phyloP scores from a whole-genome alignment of 306 rosid species.

The Sicyos edulis region DNA sequence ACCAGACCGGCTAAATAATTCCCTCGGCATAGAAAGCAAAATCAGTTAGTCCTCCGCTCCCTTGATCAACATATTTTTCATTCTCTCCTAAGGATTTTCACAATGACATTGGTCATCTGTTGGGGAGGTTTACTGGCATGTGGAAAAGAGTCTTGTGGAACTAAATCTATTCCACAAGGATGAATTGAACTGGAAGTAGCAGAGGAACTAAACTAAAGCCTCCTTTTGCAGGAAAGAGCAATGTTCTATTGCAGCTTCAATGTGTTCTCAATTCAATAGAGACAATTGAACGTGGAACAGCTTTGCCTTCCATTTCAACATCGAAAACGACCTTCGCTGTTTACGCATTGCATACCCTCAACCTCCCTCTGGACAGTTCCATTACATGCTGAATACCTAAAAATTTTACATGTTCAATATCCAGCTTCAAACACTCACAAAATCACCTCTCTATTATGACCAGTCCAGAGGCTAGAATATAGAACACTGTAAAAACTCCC shows the following conservation, averaged over 20 bases:
- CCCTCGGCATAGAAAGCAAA: neutral
- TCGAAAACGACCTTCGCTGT: neutral
- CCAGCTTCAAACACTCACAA: slow-evolving; percentile 7
- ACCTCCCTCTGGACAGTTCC: neutral
- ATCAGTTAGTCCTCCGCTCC: neutral
- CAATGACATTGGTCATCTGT: neutral
- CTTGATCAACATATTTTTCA: neutral
- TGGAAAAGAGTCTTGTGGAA: neutral
- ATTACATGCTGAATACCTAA: neutral
- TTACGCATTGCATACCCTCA: neutral
- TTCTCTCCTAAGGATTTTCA: neutral
- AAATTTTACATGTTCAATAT: slow-evolving; percentile 5
- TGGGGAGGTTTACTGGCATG: neutral
- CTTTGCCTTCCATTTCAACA: neutral
- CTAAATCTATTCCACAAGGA: neutral
- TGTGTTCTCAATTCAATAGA: neutral
- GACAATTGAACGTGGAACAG: neutral
- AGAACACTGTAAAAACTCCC: neutral
- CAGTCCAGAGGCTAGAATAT: neutral
- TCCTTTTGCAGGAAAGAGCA: neutral
- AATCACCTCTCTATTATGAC: neutral
- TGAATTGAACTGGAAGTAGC: neutral
- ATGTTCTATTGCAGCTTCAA: neutral
- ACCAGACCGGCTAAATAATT: neutral
- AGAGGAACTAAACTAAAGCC: neutral